Evolutionary conservation across 2,329 filamentous ascomycete genomes (phyloP), one percentile per base, ranked within the genome.

Genomic region (Raffaelea ambrosiae): DNA sequence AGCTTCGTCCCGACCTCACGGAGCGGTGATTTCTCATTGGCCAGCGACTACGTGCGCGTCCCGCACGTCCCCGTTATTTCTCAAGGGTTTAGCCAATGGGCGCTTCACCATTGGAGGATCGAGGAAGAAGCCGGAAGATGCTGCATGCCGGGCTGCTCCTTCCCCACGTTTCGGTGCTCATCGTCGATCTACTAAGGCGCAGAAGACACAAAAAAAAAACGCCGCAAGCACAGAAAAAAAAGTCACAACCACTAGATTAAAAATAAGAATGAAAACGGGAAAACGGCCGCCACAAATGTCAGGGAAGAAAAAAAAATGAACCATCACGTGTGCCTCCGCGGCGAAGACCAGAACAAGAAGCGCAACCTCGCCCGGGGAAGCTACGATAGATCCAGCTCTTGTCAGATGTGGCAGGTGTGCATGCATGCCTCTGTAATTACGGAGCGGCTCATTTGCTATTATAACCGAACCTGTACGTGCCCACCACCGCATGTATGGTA

Each of bases 41-140:
- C 44, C 23, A 40, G 16, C 8, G 26, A 7, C 13, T 19, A n/a
- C 13, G 18, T 38, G 18, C 35, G 8, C 7, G 35, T 38, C 13
- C 26, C 5, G 18, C 18, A n/a, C 3, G 13, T 13, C 19, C 39
- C 39, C 39, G 11, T 33, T 19, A 33, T 20, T 33, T 21, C 8
- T 22, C 4, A 9, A 3, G 7, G 4, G 16, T 16, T 8, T 23
- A 23, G 35, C 31, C 46, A 43, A 47, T 47, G 14, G 22, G 16
- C 18, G 7, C 14, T 5, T 3, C 4, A 29, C 3, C 19, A 39
- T 26, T 47, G 42, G 31, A 18, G 20, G 13, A 16, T 8, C 39
- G 35, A 50, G 53, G 53, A 33, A 55, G 51, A 55, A 55, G 51
- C 51, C 53, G 53, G 53, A 55, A 53, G 35, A 23, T 11, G 44